These are phyloP conservation scores for Kernera saxatilis DNA, from an alignment of 345 rosid species.

Conservation along the genomic window DNA sequence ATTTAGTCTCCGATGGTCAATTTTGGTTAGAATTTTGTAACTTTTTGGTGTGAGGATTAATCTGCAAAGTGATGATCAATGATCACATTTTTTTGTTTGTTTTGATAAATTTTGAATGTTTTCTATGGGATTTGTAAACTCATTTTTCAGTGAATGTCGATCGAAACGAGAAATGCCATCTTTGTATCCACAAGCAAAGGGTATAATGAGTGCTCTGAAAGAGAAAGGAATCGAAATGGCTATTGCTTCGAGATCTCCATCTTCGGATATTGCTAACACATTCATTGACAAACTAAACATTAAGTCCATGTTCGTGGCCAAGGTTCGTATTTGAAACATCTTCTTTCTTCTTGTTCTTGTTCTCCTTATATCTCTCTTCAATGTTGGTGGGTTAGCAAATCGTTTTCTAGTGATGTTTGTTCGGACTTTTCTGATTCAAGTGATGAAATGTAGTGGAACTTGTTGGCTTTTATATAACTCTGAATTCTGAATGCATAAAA, in stretches of 20 bases:
- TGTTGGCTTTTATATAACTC: background rate
- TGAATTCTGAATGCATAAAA: too few relatives aligned
- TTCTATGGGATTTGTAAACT: background rate
- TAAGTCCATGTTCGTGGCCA: conserved; percentile 52
- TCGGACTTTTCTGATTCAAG: too few relatives aligned
- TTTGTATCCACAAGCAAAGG: conserved; percentile 74
- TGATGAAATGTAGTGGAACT: background rate
- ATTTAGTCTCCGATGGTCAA: background rate
- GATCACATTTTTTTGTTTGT: background rate
- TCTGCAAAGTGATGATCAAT: background rate
- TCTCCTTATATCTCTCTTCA: background rate
- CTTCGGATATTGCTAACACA: conserved; percentile 60
- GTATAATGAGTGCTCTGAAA: conserved; percentile 55
- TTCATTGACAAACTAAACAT: conserved; percentile 60
- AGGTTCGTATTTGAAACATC: conserved; percentile 36
- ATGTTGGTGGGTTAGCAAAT: background rate
- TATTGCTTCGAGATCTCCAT: conserved; percentile 78
- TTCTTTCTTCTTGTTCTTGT: background rate
- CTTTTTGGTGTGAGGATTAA: too few relatives aligned
- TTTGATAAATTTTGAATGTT: background rate
- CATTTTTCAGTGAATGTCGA: conserved; percentile 46
- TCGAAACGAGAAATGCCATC: conserved; percentile 69
- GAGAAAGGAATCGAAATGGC: conserved; percentile 74
- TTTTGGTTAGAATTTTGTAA: too few relatives aligned
- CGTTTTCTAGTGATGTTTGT: too few relatives aligned